A percentile compares a stretch with the other conserved stretches of the same genome.
phyloP scores from a whole-genome alignment of 768 basidiomycete genomes.

The Lentinula sp. region DNA sequence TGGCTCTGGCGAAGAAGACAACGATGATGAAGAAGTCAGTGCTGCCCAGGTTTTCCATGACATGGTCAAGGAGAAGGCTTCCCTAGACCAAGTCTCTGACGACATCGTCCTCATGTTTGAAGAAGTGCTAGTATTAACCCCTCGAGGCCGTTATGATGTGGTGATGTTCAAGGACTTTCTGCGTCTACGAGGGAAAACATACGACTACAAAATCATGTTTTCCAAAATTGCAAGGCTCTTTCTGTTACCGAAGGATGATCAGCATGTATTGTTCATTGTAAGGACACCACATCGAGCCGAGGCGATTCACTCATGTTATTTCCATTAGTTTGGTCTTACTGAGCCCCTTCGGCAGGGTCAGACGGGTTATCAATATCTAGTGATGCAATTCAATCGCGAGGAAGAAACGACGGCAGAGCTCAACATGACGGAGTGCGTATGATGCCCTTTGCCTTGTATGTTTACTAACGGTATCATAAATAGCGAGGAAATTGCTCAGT shows the following conservation, averaged over 20 bases:
- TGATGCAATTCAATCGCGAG: constrained; percentile 96
- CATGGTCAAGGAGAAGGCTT: constrained; percentile 91
- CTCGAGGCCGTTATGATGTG: constrained; percentile 94
- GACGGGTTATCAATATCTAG: constrained; percentile 94
- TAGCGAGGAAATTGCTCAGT: constrained; percentile 72
- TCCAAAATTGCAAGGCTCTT: constrained; percentile 83
- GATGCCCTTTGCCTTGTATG: constrained; percentile 10
- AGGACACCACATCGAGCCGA: constrained; percentile 20
- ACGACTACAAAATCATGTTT: constrained; percentile 97
- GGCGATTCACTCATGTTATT: neutral
- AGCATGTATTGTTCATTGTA: constrained; percentile 93
- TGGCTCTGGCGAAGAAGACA: constrained; percentile 55
- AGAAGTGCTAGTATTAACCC: constrained; percentile 91
- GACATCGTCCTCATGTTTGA: constrained; percentile 93
- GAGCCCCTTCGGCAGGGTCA: constrained; percentile 97
- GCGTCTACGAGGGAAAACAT: constrained; percentile 95
- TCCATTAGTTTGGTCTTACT: constrained; percentile 72
- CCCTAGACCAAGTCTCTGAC: constrained; percentile 86
- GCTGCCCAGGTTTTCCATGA: constrained; percentile 98
- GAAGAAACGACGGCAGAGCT: constrained; percentile 96
- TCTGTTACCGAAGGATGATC: constrained; percentile 93
- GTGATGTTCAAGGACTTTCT: constrained; percentile 97
- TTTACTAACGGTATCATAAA: neutral
- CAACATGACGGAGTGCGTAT: constrained; percentile 75
- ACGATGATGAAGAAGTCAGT: constrained; percentile 74